Evolutionary conservation across 306 rosid genomes (phyloP), one percentile per base, ranked within the genome.

Genomic region (Pyrus bretschneideri): DNA sequence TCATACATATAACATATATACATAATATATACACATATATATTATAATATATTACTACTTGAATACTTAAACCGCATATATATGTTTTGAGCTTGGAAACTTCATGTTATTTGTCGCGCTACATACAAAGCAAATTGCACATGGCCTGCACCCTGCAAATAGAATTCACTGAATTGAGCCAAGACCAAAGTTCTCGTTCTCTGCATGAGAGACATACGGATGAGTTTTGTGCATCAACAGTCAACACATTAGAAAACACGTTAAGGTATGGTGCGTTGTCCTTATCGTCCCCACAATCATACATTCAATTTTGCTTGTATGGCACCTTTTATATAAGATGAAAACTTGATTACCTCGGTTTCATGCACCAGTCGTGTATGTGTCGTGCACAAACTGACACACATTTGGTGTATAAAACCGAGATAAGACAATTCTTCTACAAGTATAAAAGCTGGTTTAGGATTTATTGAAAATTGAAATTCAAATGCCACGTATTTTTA

Each of bases 21-120:
- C 6, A 33, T 5, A 33, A 31, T 6, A 35, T 6, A 35, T 0
- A 35, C 1, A 6, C 0, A 35, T 7, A 35, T 35, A 42, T 11
- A 27, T 23, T 52, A 44, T 62, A 52, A 45, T 73, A 40, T 71
- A 23, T 73, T 61, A 5, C 60, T 65, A 33, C 21, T 63, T 31
- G 21, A 22, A 70, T 61, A 33, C n/a, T n/a, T 52, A 46, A 63
- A 54, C 65, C 35, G 44, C 51, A 38, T 76, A 52, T 71, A 27
- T 76, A 6, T 51, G 9, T 4, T 59, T 76, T 42, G 14, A 21
- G 25, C 42, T 73, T 75, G 77, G 55, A 35, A 45, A 51, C 65
- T 74, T 46, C 89, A 89, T 72, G 88, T 87, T 89, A 68, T 72
- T 33, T 84, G 88, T 82, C 75, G 19, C 76, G 40, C 76, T 6